A percentile compares a stretch with the other conserved stretches of the same genome.
These are phyloP conservation scores for Metarhizium rileyi DNA, from an alignment of 2,329 filamentous ascomycete genomes.

Conservation along the genomic window DNA sequence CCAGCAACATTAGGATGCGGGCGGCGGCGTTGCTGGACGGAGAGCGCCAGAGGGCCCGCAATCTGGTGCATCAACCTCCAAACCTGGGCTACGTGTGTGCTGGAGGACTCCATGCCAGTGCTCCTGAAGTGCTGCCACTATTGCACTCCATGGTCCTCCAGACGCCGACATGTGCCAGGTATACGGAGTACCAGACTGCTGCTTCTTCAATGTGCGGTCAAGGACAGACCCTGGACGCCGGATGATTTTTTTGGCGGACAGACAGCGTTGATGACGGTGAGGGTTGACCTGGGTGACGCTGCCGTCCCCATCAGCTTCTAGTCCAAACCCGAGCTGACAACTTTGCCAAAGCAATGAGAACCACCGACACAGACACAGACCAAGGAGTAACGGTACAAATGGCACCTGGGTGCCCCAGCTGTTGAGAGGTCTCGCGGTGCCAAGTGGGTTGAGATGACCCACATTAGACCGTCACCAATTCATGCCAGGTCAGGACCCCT, in stretches of 20 bases:
- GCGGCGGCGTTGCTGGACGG: slow-evolving; percentile 1
- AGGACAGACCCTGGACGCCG: background rate
- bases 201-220: no score
- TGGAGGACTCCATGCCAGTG: background rate
- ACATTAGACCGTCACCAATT: background rate
- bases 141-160: no score
- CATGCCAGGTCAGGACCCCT: background rate
- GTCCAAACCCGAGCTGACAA: slow-evolving; percentile 14
- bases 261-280: no score
- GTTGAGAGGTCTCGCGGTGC: slow-evolving; percentile 6
- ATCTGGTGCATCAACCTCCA: background rate
- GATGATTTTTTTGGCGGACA: background rate
- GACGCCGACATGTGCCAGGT: background rate
- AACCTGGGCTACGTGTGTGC: background rate
- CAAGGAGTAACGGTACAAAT: slow-evolving; percentile 8
- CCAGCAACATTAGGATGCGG: slow-evolving; percentile 7
- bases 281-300: slow-evolving; percentile 12
- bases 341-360: slow-evolving; percentile 1
- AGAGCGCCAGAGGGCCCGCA: background rate
- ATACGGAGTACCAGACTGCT: no score
- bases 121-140: background rate
- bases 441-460: background rate
- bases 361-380: background rate
- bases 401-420: slow-evolving; percentile 5
- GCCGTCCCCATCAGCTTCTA: slow-evolving; percentile 5